Evolutionary conservation across 179 eudicot species (phyloP), one percentile per base, ranked within the genome.

Genomic region (Drosera spatulata): DNA sequence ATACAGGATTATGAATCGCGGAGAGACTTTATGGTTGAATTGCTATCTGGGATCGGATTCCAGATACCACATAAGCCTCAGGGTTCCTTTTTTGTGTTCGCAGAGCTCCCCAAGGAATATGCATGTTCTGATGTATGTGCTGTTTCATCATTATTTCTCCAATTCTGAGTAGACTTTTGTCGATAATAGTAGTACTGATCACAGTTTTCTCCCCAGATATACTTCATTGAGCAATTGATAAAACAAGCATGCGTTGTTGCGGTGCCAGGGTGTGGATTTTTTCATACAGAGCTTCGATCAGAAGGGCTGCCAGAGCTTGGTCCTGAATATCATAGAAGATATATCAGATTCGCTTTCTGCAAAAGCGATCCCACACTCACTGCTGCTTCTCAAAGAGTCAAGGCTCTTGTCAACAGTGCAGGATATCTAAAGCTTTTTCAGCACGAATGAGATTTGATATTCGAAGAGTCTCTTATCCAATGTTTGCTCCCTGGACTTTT

Each of bases 181-280:
- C 33, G 33, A 22, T 22, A 0, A 22, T 22, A 22, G 33, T 22
- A 22, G 33, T 22, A 22, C 33, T 22, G 33, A 22, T 22, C 33
- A 22, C 1, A 22, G 33, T 22, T 22, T 22, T 46, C 63, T 43
- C 49, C 67, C 7, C 85, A 89, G 95, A 68, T 86, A 46, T 82
- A 84, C 45, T 84, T 84, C 68, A 85, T 89, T 0, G 97, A 84
- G 73, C 82, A 86, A 64, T 45, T 89, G 56, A 86, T 86, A 39
- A 77, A 79, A 67, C 83, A 84, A 70, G 95, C 88, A 52, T 87
- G 85, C 14, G 77, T 86, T 38, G 98, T 86, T 13, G 98, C 89
- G 4, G 96, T 91, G 45, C 98, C 98, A 46, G 98, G 98, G 56
- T 63, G 82, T 50, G 98, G 95, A 55, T 91, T 91, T 66, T 91